Evolutionary conservation across 306 rosid genomes (phyloP).

Genomic region (Rubus idaeus): DNA sequence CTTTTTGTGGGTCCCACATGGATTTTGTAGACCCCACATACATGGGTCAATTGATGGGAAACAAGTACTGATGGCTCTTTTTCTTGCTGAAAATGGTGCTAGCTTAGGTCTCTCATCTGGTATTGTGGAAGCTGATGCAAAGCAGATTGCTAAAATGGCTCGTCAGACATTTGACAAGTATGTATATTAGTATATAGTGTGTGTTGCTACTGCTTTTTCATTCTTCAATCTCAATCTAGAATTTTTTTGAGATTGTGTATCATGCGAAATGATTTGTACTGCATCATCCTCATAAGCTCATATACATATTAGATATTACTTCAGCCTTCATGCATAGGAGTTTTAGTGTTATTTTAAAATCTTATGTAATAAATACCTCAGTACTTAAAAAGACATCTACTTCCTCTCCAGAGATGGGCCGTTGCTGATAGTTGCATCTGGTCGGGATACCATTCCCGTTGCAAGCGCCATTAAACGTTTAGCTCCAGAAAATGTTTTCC

Average conservation of each 20-base stretch:
- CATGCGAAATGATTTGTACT: neutral
- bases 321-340: neutral
- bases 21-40: neutral
- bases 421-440: constrained; percentile 84
- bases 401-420: constrained; percentile 66
- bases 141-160: constrained; percentile 64
- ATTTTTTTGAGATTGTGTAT: constrained; percentile 10
- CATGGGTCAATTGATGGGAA: neutral
- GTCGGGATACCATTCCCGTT: constrained; percentile 76
- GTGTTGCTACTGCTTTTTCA: neutral
- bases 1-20: neutral
- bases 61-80: neutral
- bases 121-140: constrained; percentile 80
- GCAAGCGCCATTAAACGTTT: constrained; percentile 79
- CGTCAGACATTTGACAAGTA: constrained; percentile 64
- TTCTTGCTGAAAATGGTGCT: constrained; percentile 27
- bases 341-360: neutral
- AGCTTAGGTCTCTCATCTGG: constrained; percentile 49
- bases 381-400: neutral
- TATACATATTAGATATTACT: constrained; percentile 1
- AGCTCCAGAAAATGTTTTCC: constrained; percentile 87
- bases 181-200: constrained; percentile 23
- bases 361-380: neutral
- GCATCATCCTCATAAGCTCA: neutral
- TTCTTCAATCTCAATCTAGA: neutral